These are phyloP conservation scores for Periconia macrospinosa DNA, from an alignment of 2,329 filamentous ascomycete species.

Conservation along the genomic window DNA sequence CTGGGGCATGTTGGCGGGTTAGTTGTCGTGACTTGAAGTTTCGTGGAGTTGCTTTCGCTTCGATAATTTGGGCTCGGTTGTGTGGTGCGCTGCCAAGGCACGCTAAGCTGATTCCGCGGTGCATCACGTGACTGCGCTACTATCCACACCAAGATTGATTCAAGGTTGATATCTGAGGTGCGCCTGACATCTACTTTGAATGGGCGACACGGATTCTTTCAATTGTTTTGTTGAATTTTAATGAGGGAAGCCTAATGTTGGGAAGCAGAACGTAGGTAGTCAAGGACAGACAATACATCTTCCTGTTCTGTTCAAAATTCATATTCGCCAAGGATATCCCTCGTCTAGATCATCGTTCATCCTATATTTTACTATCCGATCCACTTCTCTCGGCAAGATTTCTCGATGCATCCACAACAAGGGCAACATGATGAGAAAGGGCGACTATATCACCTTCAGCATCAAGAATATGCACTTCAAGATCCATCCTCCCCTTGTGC, in stretches of 20 bases:
- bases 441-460: conserved; percentile 66
- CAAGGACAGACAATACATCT: not conserved
- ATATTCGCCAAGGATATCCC: not conserved
- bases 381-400: conserved; percentile 60
- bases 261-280: too few species aligned
- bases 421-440: conserved; percentile 67
- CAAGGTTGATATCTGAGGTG: too few species aligned
- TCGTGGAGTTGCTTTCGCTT: conserved; percentile 12
- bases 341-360: not conserved
- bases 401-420: conserved; percentile 65
- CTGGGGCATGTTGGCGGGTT: conserved; percentile 53
- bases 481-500: conserved; percentile 71
- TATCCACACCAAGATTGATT: not conserved
- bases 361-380: conserved; percentile 38
- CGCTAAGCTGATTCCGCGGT: conserved; percentile 5
- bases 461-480: conserved; percentile 71
- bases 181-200: not conserved
- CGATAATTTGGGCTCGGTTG: conserved; percentile 18
- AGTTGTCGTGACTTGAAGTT: conserved; percentile 32
- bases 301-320: not conserved
- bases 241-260: too few species aligned
- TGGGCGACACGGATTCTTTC: too few species aligned
- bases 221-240: too few species aligned
- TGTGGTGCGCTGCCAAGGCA: conserved; percentile 13
- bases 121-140: not conserved